phyloP scores from a whole-genome alignment of 148 eudicot genomes.

The Silene uniflora region DNA sequence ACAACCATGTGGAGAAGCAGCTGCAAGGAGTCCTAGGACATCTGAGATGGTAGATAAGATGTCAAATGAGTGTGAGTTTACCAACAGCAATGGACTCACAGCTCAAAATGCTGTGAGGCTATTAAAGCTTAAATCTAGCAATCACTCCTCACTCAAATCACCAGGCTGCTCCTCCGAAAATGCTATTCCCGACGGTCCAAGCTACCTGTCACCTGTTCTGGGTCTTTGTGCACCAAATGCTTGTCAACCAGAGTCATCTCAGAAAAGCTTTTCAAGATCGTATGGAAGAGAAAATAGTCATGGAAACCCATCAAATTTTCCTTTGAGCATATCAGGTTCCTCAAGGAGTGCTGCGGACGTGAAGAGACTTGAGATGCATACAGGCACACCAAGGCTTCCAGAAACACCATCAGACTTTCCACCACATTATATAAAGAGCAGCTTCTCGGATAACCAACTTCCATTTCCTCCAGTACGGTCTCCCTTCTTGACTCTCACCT shows the following conservation, averaged over 20 bases:
- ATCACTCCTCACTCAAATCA: constrained; percentile 27
- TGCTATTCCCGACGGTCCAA: constrained; percentile 24
- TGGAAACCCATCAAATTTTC: constrained; percentile 41
- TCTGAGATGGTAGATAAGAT: constrained; percentile 33
- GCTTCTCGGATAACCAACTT: constrained; percentile 31
- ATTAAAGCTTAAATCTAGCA: constrained; percentile 37
- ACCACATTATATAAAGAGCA: constrained; percentile 35
- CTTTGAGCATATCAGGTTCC: constrained; percentile 36
- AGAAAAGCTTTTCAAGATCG: constrained; percentile 45
- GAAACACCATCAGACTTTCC: constrained; percentile 37
- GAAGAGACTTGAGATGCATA: constrained; percentile 31
- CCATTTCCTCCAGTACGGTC: constrained; percentile 43
- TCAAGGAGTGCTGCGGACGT: constrained; percentile 35
- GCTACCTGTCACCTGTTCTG: constrained; percentile 55
- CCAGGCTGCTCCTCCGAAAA: constrained; percentile 26
- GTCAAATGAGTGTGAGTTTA: constrained; percentile 31
- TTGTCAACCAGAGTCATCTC: constrained; percentile 42
- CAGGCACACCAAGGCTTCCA: constrained; percentile 35
- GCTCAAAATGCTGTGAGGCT: constrained; percentile 32
- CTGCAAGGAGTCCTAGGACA: constrained; percentile 4
- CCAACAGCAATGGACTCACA: constrained; percentile 28
- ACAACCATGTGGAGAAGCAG: constrained; percentile 37
- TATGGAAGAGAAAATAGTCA: constrained; percentile 47
- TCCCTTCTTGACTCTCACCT: constrained; percentile 29
- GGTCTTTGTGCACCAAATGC: constrained; percentile 98